Base-by-base conservation (phyloP, 129 eudicot genomes). In the Pseudognaphalium luteoalbum region DNA sequence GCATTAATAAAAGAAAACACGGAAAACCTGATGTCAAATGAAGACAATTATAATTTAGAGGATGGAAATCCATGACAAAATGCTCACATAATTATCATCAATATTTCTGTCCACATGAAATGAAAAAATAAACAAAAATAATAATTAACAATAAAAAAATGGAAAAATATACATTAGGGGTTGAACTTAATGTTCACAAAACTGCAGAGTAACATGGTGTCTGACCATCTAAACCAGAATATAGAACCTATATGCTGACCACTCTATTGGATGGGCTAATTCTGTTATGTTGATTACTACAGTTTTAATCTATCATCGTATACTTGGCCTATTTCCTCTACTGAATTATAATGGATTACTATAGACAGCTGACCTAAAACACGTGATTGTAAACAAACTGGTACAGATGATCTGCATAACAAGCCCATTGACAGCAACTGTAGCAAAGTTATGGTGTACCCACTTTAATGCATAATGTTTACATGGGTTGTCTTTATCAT, bases 181-280 rank as follows among this genome's bases (percentile, higher is more conserved):
- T 10, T 57, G 28, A 57, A 57, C 62, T 57, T 57, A 57, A 64
- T 64, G 20, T 64, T 32, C 69, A 4, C 6, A 64, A 28, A 64
- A 32, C 10, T 64, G 42, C 69, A 32, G 20, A 64, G 41, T 34
- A 64, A 64, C 69, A 32, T 64, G 69, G 44, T 64, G 69, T 33
- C 39, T 15, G 33, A 64, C 37, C 69, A 32, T 32, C 20, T 64
- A 64, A 63, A 64, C 20, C n/a, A 32, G 10, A 15, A 16, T 5
- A 16, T 32, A 29, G 68, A 63, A 32, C 42, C 69, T 4, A 16
- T 32, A 6, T 63, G 19, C 9, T 30, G 32, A 63, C 68, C 37
- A 32, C 10, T 9, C 37, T 32, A 63, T 63, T 33, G 42, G 39
- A 30, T 63, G 68, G 11, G 39, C 42, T 32, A 57, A 57, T n/a